Conservation (phyloP, 805 yeast genomes). For the Pichia cephalocereana region DNA sequence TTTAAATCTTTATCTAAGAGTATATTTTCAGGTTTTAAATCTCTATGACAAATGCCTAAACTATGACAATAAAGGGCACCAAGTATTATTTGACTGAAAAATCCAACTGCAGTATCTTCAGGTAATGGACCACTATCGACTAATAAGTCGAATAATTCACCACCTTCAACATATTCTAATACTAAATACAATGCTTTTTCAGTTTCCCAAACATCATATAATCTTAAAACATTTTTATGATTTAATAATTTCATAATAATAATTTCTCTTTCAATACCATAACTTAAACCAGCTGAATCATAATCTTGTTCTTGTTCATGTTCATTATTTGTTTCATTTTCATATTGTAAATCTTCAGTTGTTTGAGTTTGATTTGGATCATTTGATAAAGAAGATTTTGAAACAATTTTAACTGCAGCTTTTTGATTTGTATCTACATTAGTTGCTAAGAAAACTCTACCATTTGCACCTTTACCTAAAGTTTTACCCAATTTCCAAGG, state of each 20-base stretch:
- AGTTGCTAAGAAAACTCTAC: slow-evolving; percentile 87
- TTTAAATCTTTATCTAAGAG: slow-evolving; percentile 73
- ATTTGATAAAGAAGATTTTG: slow-evolving; percentile 56
- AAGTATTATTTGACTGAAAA: slow-evolving; percentile 63
- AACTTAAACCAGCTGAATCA: slow-evolving; percentile 53
- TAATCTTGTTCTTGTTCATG: slow-evolving; percentile 28
- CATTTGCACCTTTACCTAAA: slow-evolving; percentile 93
- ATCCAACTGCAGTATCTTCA: slow-evolving; percentile 82
- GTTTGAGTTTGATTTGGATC: slow-evolving; percentile 1
- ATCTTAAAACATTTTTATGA: slow-evolving; percentile 69
- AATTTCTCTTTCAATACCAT: slow-evolving; percentile 81
- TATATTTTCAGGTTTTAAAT: slow-evolving; percentile 72
- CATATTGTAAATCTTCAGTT: slow-evolving; percentile 19
- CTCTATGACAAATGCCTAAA: slow-evolving; percentile 65
- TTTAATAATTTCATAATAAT: slow-evolving; percentile 75
- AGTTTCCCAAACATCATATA: slow-evolving; percentile 84
- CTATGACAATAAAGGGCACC: slow-evolving; percentile 64
- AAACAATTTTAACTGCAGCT: slow-evolving; percentile 95
- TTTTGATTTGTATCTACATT: slow-evolving; percentile 76
- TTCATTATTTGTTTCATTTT: slow-evolving; percentile 31
- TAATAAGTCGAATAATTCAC: slow-evolving; percentile 87
- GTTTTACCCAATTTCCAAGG: slow-evolving; percentile 97
- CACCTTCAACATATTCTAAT: slow-evolving; percentile 93
- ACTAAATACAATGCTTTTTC: slow-evolving; percentile 77
- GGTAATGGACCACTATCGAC: slow-evolving; percentile 83